Evolutionary conservation across 2,329 filamentous ascomycete genomes (phyloP).

Genomic region (Decorospora gaudefroyi): DNA sequence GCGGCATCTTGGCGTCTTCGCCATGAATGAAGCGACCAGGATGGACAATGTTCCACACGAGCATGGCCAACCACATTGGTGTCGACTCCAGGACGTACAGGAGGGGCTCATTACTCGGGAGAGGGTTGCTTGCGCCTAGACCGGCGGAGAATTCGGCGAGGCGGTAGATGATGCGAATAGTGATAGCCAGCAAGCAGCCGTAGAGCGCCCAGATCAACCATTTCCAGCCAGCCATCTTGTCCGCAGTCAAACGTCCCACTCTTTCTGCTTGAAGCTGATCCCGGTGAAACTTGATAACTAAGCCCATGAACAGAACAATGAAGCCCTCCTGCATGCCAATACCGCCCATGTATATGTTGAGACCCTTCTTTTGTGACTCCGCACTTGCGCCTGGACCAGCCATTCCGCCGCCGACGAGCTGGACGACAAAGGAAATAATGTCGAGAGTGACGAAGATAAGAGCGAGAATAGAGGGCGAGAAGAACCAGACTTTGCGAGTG

Average conservation of each 20-base stretch:
- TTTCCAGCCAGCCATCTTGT: slow-evolving; percentile 23
- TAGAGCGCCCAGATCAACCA: slow-evolving; percentile 48
- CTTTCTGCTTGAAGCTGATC: slow-evolving; percentile 23
- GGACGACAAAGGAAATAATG: slow-evolving; percentile 52
- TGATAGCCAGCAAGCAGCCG: slow-evolving; percentile 50
- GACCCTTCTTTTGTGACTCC: slow-evolving; percentile 42
- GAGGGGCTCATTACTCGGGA: slow-evolving; percentile 58
- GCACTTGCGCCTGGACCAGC: slow-evolving; percentile 31
- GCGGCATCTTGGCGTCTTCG: slow-evolving; percentile 23
- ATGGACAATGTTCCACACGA: slow-evolving; percentile 25
- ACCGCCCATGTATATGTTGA: slow-evolving; percentile 49
- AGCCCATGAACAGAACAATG: slow-evolving; percentile 29
- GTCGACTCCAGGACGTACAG: slow-evolving; percentile 58
- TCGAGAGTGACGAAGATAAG: slow-evolving; percentile 51
- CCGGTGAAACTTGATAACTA: slow-evolving; percentile 26
- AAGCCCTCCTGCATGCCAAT: slow-evolving; percentile 36
- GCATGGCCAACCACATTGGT: slow-evolving; percentile 56
- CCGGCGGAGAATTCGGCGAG: slow-evolving; percentile 56
- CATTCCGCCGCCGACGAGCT: slow-evolving; percentile 48
- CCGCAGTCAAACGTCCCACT: slow-evolving; percentile 8
- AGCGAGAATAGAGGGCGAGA: slow-evolving; percentile 26
- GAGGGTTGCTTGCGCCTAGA: slow-evolving; percentile 48
- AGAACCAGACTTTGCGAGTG: slow-evolving; percentile 25
- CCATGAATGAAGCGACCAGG: slow-evolving; percentile 21
- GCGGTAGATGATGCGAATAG: slow-evolving; percentile 43